Conservation (phyloP, 805 yeast genomes). For the Blastobotrys terrestris region DNA sequence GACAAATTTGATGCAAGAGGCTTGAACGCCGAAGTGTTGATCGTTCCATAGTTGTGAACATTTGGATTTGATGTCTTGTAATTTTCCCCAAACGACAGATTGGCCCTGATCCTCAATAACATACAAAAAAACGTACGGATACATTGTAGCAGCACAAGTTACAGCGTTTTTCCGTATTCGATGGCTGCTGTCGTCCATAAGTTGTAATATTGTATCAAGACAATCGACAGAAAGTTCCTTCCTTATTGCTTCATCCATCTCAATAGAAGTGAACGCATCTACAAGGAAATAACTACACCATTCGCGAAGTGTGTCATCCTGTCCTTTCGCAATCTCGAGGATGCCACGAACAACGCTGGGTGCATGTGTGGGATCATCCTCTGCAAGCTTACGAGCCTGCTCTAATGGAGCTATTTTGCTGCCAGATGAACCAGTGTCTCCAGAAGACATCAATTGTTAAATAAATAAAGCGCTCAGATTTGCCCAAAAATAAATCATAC, state of each 20-base stretch:
- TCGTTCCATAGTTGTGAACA: slow-evolving; percentile 56
- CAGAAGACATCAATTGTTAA: neutral
- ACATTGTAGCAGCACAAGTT: slow-evolving; percentile 38
- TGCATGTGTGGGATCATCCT: slow-evolving; percentile 30
- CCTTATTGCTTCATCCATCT: slow-evolving; percentile 21
- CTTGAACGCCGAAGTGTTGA: slow-evolving; percentile 44
- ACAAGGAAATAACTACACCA: slow-evolving; percentile 35
- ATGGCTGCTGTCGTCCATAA: slow-evolving; percentile 24
- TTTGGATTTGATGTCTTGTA: slow-evolving; percentile 49
- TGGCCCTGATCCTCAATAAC: slow-evolving; percentile 34
- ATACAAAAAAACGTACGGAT: slow-evolving; percentile 41
- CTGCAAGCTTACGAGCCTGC: slow-evolving; percentile 32
- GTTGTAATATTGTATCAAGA: slow-evolving; percentile 23
- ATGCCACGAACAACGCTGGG: slow-evolving; percentile 33
- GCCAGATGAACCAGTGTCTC: too few species aligned
- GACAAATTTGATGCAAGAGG: slow-evolving; percentile 70
- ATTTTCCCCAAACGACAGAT: slow-evolving; percentile 48
- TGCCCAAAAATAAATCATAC: neutral
- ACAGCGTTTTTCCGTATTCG: slow-evolving; percentile 34
- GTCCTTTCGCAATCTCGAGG: slow-evolving; percentile 32
- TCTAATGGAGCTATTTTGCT: slow-evolving; percentile 32
- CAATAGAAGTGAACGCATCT: slow-evolving; percentile 31
- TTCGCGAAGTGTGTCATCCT: slow-evolving; percentile 27
- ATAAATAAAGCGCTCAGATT: neutral
- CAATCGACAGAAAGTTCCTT: slow-evolving; percentile 25